Evolutionary conservation across 352 stramenopile genomes (phyloP), one percentile per base, ranked within the genome.

Genomic region (Blastocystis sp.): DNA sequence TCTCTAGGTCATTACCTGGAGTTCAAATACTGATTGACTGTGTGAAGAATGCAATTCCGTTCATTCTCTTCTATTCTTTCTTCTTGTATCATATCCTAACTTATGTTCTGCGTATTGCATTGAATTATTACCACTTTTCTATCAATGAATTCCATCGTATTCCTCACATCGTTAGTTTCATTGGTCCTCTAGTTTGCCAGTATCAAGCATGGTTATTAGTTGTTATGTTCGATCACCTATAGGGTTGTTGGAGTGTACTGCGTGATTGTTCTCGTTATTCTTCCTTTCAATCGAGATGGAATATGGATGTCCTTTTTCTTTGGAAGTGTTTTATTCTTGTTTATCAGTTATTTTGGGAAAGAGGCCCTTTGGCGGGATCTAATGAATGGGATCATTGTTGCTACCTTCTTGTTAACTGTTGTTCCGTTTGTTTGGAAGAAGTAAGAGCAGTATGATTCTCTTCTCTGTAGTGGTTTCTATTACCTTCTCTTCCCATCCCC

Each of bases 41-140:
- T 54, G 35, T 84, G 6, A 33, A 48, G 17, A 48, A 69, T 57
- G 42, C 73, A 6, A 42, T 42, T 22, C 11, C 7, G 4, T 13
- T 35, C 30, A 53, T 66, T 22, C 24, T 60, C 30, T 66, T 66
- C 56, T 64, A 44, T 37, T 33, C n/a, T 7, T 54, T 84, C 9
- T 68, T 84, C 51, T 0, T 84, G 19, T 30, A 37, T 13, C 53
- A 54, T 30, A 68, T 84, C 27, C 68, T 84, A 6, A 69, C 73
- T 51, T 66, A 69, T 48, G n/a, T 69, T 42, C 27, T 84, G 2
- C 44, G 73, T 22, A 22, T 84, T 11, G 17, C 15, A 19, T 57
- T 84, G 15, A 84, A 84, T 37, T 84, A 84, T 57, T 84, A 68
- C 73, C 73, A 84, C 33, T 84, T 84, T 51, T 84, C 73, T 17